phyloP scores from a whole-genome alignment of 2,329 filamentous ascomycete genomes.

The Alternaria sp. region DNA sequence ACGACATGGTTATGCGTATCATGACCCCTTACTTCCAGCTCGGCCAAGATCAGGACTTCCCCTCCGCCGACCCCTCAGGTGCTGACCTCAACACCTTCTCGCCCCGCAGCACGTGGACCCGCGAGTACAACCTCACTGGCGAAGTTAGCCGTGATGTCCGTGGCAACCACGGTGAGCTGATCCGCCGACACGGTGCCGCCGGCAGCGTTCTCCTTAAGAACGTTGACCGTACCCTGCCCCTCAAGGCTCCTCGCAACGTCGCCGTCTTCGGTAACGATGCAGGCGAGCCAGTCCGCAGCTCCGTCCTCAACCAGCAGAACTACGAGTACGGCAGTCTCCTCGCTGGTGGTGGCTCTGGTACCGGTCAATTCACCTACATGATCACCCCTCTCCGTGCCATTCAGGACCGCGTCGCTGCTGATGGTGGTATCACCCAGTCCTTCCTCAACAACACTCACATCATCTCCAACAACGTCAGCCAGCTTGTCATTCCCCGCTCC shows the following conservation, averaged over 20 bases:
- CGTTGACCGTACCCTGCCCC: conserved; percentile 57
- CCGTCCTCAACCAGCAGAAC: conserved; percentile 47
- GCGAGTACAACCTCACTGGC: conserved; percentile 47
- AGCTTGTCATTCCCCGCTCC: conserved; percentile 39
- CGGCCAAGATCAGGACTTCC: conserved; percentile 53
- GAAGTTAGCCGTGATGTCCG: conserved; percentile 47
- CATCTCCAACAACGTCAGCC: conserved; percentile 38
- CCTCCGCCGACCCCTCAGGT: conserved; percentile 46
- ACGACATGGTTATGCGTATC: conserved; percentile 59
- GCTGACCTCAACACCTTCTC: conserved; percentile 51
- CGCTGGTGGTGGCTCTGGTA: conserved; percentile 54
- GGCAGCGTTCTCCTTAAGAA: conserved; percentile 61
- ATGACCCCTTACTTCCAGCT: conserved; percentile 58
- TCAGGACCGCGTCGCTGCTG: conserved; percentile 38
- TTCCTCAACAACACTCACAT: conserved; percentile 55
- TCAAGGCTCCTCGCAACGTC: conserved; percentile 61
- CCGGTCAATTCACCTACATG: conserved; percentile 52
- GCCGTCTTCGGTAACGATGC: conserved; percentile 61
- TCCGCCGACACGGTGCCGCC: conserved; percentile 53
- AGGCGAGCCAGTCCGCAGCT: conserved; percentile 56
- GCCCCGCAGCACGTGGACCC: conserved; percentile 47
- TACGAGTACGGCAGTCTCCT: conserved; percentile 54
- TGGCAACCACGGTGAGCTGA: conserved; percentile 53
- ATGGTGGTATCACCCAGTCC: conserved; percentile 55
- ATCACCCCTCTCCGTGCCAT: conserved; percentile 54